Evolutionary conservation across 2,329 filamentous ascomycete species (phyloP).

Genomic region (Torrubiella hemipterigena): DNA sequence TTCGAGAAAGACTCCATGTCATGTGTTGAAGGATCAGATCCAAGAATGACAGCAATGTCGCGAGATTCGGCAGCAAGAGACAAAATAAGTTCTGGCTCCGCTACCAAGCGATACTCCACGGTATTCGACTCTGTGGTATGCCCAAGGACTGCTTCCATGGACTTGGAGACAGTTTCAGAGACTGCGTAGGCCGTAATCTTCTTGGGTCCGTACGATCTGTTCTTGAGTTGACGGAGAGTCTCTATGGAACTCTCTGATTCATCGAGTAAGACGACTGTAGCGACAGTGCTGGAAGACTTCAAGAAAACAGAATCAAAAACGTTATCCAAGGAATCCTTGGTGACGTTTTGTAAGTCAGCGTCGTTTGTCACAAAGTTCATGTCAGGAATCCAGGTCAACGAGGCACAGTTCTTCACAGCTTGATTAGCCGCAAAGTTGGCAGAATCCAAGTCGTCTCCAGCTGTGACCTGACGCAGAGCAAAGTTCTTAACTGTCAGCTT

Average conservation of each 20-base stretch:
- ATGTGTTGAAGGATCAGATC: no score
- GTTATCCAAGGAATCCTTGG: neutral
- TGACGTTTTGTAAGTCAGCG: neutral
- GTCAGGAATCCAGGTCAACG: no score
- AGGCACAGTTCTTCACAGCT: no score
- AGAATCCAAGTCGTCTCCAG: neutral
- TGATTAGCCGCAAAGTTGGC: no score
- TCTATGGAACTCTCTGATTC: neutral
- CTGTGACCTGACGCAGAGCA: conserved; percentile 7
- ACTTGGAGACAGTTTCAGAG: neutral
- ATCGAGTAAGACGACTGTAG: conserved; percentile 1
- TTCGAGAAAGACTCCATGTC: no score
- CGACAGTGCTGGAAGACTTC: neutral
- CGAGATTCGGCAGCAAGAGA: no score
- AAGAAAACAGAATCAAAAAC: neutral
- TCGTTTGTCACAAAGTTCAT: neutral
- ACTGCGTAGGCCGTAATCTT: neutral
- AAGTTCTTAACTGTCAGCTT: conserved; percentile 6
- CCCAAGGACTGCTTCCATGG: no score
- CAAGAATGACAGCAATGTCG: no score
- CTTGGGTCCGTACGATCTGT: neutral
- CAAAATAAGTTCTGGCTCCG: no score
- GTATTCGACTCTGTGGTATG: no score
- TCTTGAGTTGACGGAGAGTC: neutral
- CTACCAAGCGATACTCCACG: no score